phyloP scores from a whole-genome alignment of 2,329 filamentous ascomycete species.

The Rutstroemia sp. region DNA sequence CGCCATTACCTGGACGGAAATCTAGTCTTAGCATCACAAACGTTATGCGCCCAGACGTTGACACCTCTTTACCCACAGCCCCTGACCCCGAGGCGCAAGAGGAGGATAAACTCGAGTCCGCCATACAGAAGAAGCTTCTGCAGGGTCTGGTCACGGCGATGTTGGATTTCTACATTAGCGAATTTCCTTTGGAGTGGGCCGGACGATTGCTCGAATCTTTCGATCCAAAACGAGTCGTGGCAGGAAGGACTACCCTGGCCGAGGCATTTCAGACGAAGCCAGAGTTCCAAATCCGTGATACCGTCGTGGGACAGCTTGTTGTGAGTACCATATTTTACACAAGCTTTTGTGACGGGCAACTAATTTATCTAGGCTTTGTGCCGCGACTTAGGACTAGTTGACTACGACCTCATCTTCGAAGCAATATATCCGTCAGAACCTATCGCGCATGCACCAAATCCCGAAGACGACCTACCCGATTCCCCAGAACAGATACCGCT shows the following conservation, averaged over 20 bases:
- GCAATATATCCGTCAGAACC: conserved; percentile 39
- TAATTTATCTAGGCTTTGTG: conserved; percentile 33
- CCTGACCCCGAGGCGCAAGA: conserved; percentile 53
- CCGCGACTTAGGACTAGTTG: conserved; percentile 48
- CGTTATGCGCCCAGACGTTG: conserved; percentile 46
- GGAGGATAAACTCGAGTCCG: conserved; percentile 50
- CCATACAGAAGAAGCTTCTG: conserved; percentile 56
- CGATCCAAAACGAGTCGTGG: conserved; percentile 55
- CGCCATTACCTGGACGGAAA: conserved; percentile 50
- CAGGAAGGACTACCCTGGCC: conserved; percentile 52
- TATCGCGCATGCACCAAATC: conserved; percentile 31
- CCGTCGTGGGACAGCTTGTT: conserved; percentile 64
- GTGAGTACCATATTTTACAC: conserved; percentile 35
- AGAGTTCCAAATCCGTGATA: conserved; percentile 52
- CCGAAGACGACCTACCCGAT: conserved; percentile 40
- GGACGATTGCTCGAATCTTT: conserved; percentile 61
- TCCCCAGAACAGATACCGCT: conserved; percentile 46
- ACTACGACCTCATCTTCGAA: conserved; percentile 36
- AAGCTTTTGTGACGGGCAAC: conserved; percentile 9
- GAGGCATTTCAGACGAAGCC: conserved; percentile 59
- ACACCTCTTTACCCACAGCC: conserved; percentile 35
- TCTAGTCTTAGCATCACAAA: conserved; percentile 48
- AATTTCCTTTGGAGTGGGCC: conserved; percentile 53
- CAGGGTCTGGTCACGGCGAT: conserved; percentile 74
- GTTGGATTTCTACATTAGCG: conserved; percentile 64